phyloP scores from a whole-genome alignment of 73 alveolate species.

The Blepharisma japonicum region DNA sequence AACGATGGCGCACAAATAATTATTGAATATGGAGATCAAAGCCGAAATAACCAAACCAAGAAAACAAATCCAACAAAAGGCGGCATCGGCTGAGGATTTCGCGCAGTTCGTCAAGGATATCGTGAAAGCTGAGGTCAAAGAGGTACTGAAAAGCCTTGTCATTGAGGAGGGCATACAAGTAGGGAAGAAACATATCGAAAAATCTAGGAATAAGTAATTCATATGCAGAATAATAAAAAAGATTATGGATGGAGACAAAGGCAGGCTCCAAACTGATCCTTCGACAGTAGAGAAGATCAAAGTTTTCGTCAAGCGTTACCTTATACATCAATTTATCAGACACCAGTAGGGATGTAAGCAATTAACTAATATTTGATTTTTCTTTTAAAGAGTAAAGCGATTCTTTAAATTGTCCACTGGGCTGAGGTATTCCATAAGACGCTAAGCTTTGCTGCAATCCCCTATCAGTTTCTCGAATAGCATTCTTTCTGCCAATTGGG shows the following conservation, averaged over 20 bases:
- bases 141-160: slow-evolving; percentile 1
- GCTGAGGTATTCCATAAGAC: no score
- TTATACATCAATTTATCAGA: neutral
- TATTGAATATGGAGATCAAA: no score
- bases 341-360: neutral
- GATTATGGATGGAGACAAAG: slow-evolving; percentile 29
- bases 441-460: no score
- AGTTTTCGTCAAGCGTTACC: slow-evolving; percentile 23
- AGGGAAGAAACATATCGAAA: slow-evolving; percentile 8
- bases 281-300: slow-evolving; percentile 18
- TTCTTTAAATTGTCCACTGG: no score
- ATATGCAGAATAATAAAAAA: slow-evolving; percentile 18
- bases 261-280: slow-evolving; percentile 20
- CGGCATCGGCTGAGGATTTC: slow-evolving; percentile 3
- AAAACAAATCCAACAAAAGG: neutral
- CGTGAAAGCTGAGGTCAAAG: slow-evolving; percentile 14
- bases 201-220: slow-evolving; percentile 11
- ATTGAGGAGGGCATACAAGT: slow-evolving; percentile 17
- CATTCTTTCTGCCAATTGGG: no score
- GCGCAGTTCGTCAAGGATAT: neutral
- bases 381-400: no score
- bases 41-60: no score
- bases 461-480: no score
- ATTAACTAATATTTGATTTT: no score
- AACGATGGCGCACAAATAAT: no score